Conservation (phyloP, 345 rosid species). For the Citrus cavaleriei region DNA sequence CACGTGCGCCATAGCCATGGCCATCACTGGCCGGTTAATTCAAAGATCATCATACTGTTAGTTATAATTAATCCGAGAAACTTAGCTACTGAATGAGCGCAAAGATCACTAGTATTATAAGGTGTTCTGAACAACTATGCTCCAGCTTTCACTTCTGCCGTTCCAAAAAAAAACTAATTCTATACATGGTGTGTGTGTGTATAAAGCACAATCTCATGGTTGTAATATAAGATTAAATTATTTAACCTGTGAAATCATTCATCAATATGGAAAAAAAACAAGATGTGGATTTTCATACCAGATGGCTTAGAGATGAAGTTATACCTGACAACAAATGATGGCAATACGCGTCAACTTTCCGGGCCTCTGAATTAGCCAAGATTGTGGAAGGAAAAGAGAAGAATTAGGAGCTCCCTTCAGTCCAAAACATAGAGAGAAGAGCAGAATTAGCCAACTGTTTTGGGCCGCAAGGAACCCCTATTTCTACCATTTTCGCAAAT, state of each 20-base stretch:
- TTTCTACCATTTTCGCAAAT: slow-evolving; percentile 13
- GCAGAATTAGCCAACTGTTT: not conserved
- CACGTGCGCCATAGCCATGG: too few relatives aligned
- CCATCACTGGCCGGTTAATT: too few relatives aligned
- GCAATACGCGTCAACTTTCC: not conserved
- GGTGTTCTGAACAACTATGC: not conserved
- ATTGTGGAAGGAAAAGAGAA: slow-evolving; percentile 13
- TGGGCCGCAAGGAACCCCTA: slow-evolving; percentile 22
- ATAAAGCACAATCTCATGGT: not conserved
- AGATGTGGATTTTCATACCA: not conserved
- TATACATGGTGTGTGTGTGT: not conserved
- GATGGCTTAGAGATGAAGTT: not conserved
- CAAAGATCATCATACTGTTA: too few relatives aligned
- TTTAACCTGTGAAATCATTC: not conserved
- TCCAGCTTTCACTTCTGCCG: not conserved
- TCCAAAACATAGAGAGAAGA: slow-evolving; percentile 6
- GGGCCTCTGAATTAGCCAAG: not conserved
- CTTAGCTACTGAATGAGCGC: not conserved
- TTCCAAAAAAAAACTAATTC: not conserved
- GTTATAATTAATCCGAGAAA: not conserved
- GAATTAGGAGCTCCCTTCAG: slow-evolving; percentile 27
- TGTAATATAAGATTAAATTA: not conserved
- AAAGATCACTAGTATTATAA: too few relatives aligned
- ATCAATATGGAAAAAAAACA: not conserved
- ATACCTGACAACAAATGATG: not conserved